Evolutionary conservation across 2,329 filamentous ascomycete species (phyloP).

Genomic region (Helotiales sp.): DNA sequence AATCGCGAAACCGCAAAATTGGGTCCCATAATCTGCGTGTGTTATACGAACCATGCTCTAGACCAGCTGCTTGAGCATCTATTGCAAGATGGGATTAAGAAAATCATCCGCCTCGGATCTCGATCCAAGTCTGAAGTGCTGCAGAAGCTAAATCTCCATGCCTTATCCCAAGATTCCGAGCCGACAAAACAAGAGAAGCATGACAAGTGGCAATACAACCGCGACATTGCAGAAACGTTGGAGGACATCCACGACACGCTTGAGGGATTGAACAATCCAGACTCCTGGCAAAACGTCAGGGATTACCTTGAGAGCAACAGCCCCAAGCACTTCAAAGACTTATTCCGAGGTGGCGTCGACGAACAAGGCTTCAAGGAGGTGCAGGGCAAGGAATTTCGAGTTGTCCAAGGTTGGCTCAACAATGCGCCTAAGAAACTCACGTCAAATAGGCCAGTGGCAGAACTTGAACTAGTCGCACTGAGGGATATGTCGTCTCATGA

Average conservation of each 20-base stretch:
- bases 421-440: not conserved
- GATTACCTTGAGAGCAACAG: not conserved
- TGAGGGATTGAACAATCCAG: not conserved
- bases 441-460: not conserved
- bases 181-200: slow-evolving; percentile 15
- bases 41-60: slow-evolving; percentile 36
- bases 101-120: slow-evolving; percentile 29
- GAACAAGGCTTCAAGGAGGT: not conserved
- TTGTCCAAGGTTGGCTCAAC: not conserved
- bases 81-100: slow-evolving; percentile 24
- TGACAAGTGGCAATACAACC: not conserved
- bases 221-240: not conserved
- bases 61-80: slow-evolving; percentile 35
- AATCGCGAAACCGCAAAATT: slow-evolving; percentile 42
- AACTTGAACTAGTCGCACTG: not conserved
- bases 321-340: not conserved
- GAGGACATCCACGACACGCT: not conserved
- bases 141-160: slow-evolving; percentile 22
- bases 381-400: not conserved
- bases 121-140: slow-evolving; percentile 28
- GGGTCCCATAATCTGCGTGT: slow-evolving; percentile 51
- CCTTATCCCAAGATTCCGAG: slow-evolving; percentile 15
- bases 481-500: not conserved
- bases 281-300: not conserved
- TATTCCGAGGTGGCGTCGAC: not conserved